phyloP scores from a whole-genome alignment of 1,139 yeast species.

The Yamadazyma jaroonii region DNA sequence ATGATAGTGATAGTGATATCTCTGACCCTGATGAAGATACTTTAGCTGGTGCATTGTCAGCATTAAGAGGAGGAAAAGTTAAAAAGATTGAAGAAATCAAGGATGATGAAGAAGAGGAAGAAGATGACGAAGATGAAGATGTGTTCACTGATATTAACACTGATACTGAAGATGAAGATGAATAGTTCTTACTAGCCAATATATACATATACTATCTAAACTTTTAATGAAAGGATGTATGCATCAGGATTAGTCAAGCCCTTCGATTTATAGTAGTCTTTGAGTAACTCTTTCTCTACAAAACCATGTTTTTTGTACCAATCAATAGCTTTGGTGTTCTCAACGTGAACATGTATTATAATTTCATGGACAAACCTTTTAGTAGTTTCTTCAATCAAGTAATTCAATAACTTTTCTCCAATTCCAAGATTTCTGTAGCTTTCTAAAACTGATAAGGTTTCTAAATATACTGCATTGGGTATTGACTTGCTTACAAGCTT shows the following conservation, averaged over 20 bases:
- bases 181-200: conserved; percentile 11
- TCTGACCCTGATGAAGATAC: conserved; percentile 67
- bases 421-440: conserved; percentile 61
- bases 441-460: conserved; percentile 62
- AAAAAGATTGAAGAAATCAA: conserved; percentile 29
- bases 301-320: conserved; percentile 64
- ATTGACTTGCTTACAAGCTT: conserved; percentile 32
- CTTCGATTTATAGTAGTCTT: conserved; percentile 52
- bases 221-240: conserved; percentile 24
- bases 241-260: conserved; percentile 49
- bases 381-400: conserved; percentile 53
- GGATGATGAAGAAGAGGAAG: conserved; percentile 31
- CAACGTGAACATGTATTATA: conserved; percentile 57
- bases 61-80: conserved; percentile 53
- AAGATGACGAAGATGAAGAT: conserved; percentile 34
- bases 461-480: conserved; percentile 58
- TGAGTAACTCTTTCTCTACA: conserved; percentile 30
- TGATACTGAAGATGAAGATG: conserved; percentile 54
- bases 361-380: conserved; percentile 53
- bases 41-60: conserved; percentile 64
- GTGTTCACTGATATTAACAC: conserved; percentile 49
- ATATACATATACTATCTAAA: neutral
- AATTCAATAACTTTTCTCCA: conserved; percentile 57
- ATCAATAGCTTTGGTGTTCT: conserved; percentile 40
- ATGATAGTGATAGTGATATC: conserved; percentile 43